Evolutionary conservation across 768 basidiomycete species (phyloP), one percentile per base, ranked within the genome.

Genomic region (Phylloporus sp.): DNA sequence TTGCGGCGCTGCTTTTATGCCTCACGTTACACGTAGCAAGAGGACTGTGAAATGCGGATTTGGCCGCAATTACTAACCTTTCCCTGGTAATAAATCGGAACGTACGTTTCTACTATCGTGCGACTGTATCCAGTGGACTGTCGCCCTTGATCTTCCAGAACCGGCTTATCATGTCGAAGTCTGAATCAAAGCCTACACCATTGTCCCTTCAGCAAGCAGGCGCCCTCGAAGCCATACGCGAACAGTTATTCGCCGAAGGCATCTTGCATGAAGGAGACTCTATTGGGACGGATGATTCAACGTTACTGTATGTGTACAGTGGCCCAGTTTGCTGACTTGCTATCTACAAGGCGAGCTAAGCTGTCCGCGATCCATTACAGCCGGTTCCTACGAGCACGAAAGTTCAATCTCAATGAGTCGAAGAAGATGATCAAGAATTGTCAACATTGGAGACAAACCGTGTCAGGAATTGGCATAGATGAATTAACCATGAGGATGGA

Each of bases 301-400:
- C 84, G 9, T 63, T 88, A 13, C 63, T 85, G 86, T 82, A 51
- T 67, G 82, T 57, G 38, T 29, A 18, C n/a, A 18, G 43, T 7
- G 36, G 7, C 28, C 38, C 36, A 24, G 23, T 32, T 36, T 23
- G 18, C 15, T 4, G 10, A 5, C 48, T 12, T 28, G 22, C 11
- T 16, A 10, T 34, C 26, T 9, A 9, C 35, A 13, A 44, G 28
- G 16, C 24, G 40, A 32, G 48, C 55, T 59, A 38, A 65, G 35
- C 27, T 36, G 10, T 44, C 23, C 7, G 27, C 18, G 26, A 42
- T 44, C 15, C 12, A 40, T 41, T 58, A 6, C 56, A 89, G 87
- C 49, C 81, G 87, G n/a, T 90, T 88, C 59, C 67, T 90, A n/a
- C 80, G 83, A 31, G 87, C 87, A 10, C 81, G 87, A 3, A 80